Evolutionary conservation across 2,329 filamentous ascomycete genomes (phyloP).

Genomic region (Coleophoma crateriformis): DNA sequence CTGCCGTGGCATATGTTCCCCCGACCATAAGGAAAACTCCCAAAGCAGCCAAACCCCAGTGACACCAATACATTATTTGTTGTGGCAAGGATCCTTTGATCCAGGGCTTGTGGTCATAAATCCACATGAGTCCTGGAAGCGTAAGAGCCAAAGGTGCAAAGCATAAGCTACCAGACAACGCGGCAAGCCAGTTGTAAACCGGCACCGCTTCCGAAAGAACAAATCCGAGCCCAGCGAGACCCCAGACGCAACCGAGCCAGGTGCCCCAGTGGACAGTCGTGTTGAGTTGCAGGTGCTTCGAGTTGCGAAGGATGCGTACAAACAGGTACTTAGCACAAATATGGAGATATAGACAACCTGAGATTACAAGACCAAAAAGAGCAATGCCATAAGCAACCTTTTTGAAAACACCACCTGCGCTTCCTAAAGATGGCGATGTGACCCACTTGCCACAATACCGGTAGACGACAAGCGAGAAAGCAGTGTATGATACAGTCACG

Average conservation of each 20-base stretch:
- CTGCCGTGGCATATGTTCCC: conserved; percentile 37
- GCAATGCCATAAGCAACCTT: conserved; percentile 55
- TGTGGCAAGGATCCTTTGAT: conserved; percentile 25
- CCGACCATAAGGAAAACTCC: conserved; percentile 30
- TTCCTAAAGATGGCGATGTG: conserved; percentile 55
- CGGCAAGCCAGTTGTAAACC: conserved; percentile 45
- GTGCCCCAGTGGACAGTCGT: conserved; percentile 42
- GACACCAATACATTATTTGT: conserved; percentile 23
- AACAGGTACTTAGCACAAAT: conserved; percentile 47
- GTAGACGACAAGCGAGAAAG: conserved; percentile 47
- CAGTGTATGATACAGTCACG: conserved; percentile 50
- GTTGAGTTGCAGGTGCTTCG: conserved; percentile 42
- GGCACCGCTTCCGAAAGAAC: conserved; percentile 44
- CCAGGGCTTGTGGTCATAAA: conserved; percentile 39
- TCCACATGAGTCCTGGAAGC: conserved; percentile 42
- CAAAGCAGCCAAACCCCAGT: conserved; percentile 27
- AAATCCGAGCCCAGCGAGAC: conserved; percentile 35
- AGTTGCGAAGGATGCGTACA: conserved; percentile 44
- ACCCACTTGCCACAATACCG: conserved; percentile 58
- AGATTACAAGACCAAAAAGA: conserved; percentile 45
- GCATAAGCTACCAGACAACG: conserved; percentile 39
- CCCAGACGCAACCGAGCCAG: conserved; percentile 40
- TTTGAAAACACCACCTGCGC: conserved; percentile 52
- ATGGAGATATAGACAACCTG: conserved; percentile 31
- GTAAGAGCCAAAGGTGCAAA: conserved; percentile 42